Evolutionary conservation across 441 rosid species (phyloP).

Genomic region (Corymbia calophylla): DNA sequence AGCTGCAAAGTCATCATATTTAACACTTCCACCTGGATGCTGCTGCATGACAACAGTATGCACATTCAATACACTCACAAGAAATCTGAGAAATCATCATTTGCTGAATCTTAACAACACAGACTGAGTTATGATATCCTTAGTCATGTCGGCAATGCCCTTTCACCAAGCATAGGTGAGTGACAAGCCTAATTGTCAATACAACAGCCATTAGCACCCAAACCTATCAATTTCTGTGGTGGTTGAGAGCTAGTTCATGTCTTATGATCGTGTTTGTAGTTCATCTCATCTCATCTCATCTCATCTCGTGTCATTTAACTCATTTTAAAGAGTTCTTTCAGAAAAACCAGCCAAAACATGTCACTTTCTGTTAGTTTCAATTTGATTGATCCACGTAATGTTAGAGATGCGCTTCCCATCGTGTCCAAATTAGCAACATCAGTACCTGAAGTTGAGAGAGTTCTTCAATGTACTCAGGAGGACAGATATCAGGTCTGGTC

Average conservation of each 20-base stretch:
- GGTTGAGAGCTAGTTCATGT: not conserved
- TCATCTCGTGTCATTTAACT: not conserved
- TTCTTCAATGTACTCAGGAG: constrained; percentile 87
- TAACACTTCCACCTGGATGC: not conserved
- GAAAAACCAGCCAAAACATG: not conserved
- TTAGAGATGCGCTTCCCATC: not conserved
- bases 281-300: not conserved
- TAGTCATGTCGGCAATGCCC: not conserved
- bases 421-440: not conserved
- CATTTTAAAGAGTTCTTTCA: not conserved
- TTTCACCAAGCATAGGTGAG: not conserved
- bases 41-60: not conserved
- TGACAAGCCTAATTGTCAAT: not conserved
- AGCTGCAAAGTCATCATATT: not conserved
- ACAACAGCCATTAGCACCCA: not conserved
- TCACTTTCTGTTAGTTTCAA: not conserved
- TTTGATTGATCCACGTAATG: not conserved
- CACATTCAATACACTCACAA: not conserved
- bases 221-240: not conserved
- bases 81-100: not conserved
- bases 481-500: constrained; percentile 92
- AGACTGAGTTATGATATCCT: not conserved
- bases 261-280: not conserved
- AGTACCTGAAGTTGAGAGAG: constrained; percentile 89
- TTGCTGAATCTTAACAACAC: not conserved